phyloP scores from a whole-genome alignment of 2,329 filamentous ascomycete genomes.

The Aspergillus felis region DNA sequence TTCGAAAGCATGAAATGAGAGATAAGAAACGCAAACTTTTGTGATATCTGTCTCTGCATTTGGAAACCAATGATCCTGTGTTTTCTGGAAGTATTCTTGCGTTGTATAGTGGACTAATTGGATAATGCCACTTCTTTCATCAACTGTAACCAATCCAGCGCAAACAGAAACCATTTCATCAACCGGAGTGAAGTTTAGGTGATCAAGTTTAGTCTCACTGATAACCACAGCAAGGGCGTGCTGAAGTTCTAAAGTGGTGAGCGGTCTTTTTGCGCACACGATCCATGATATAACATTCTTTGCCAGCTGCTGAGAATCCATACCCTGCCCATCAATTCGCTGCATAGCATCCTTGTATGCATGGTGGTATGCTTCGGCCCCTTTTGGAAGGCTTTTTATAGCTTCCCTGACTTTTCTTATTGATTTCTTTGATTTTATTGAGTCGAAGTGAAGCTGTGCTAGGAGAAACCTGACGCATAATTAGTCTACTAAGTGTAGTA shows the following conservation, averaged over 20 bases:
- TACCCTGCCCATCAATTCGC: conserved; percentile 39
- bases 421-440: conserved; percentile 11
- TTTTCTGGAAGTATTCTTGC: conserved; percentile 29
- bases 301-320: conserved; percentile 34
- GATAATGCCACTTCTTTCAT: conserved; percentile 26
- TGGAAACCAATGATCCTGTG: conserved; percentile 8
- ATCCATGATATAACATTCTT: conserved; percentile 42
- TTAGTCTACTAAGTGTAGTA: not conserved
- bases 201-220: conserved; percentile 25
- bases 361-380: conserved; percentile 29
- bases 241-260: conserved; percentile 37
- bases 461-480: conserved; percentile 23
- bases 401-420: conserved; percentile 29
- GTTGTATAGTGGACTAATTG: conserved; percentile 33
- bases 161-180: conserved; percentile 23
- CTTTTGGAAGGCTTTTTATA: conserved; percentile 29
- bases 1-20: conserved; percentile 17
- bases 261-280: conserved; percentile 30
- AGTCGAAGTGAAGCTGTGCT: conserved; percentile 20
- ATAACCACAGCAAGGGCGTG: conserved; percentile 42
- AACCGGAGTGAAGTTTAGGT: conserved; percentile 32
- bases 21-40: conserved; percentile 17
- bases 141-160: conserved; percentile 31
- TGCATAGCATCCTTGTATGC: conserved; percentile 44
- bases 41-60: conserved; percentile 13